These are phyloP conservation scores for Microcyclospora tardicrescens DNA, from an alignment of 2,329 filamentous ascomycete species.

Conservation along the genomic window DNA sequence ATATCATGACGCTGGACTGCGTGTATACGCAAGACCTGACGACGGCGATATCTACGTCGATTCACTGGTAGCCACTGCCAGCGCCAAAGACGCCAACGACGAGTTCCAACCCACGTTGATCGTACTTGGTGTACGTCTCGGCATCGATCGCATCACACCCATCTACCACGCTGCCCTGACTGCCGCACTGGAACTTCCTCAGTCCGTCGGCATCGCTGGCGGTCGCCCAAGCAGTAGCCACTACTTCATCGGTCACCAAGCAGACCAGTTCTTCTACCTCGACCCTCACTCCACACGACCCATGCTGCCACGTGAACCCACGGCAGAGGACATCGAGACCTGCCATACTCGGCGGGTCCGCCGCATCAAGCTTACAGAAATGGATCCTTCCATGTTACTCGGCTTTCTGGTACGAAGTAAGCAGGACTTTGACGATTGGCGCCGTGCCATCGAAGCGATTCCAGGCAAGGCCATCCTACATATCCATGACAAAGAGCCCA, in stretches of 20 bases:
- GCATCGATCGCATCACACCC: slow-evolving; percentile 86
- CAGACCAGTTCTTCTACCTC: slow-evolving; percentile 77
- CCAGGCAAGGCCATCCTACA: slow-evolving; percentile 75
- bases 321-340: slow-evolving; percentile 59
- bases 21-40: slow-evolving; percentile 81
- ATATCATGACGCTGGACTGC: slow-evolving; percentile 48
- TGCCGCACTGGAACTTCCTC: slow-evolving; percentile 68
- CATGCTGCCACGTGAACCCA: slow-evolving; percentile 48
- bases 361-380: slow-evolving; percentile 71
- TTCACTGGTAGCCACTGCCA: slow-evolving; percentile 63
- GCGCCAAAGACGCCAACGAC: slow-evolving; percentile 44
- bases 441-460: slow-evolving; percentile 32
- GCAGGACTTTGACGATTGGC: slow-evolving; percentile 76
- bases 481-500: slow-evolving; percentile 59
- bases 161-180: slow-evolving; percentile 94
- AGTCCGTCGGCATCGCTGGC: slow-evolving; percentile 92
- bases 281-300: slow-evolving; percentile 82
- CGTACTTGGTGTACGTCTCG: slow-evolving; percentile 74
- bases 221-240: slow-evolving; percentile 84
- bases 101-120: slow-evolving; percentile 74
- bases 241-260: slow-evolving; percentile 62
- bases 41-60: slow-evolving; percentile 90
- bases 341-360: slow-evolving; percentile 82
- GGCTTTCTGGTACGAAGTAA: slow-evolving; percentile 77
- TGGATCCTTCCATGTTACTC: slow-evolving; percentile 97